Evolutionary conservation across 1,139 yeast genomes (phyloP), one percentile per base, ranked within the genome.

Genomic region (Yamadazyma atlantica): DNA sequence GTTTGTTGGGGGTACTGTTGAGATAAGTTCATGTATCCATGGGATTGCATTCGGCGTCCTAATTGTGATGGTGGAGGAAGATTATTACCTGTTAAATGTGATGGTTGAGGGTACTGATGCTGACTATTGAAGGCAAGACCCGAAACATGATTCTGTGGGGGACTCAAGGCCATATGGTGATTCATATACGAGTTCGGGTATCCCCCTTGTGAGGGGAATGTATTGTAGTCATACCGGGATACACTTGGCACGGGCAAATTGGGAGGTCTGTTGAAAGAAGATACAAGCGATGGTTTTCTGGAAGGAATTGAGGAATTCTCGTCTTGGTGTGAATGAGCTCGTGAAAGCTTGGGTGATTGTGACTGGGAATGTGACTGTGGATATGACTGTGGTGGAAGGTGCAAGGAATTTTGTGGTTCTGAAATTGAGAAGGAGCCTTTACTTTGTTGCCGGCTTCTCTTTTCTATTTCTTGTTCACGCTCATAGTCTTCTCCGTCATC

Each of bases 401-500:
- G 36, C n/a, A 22, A 16, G 7, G n/a, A 12, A 8, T 5, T n/a
- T 15, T 27, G 19, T 15, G 9, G 16, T 5, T 15, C 30, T 12
- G 30, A n/a, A 12, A 8, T 16, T 16, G 30, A 27, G 12, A 19
- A 19, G 9, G 22, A 19, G 8, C 19, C 30, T 16, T 9, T 15
- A 5, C 17, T 11, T 8, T 23, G 26, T 8, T 5, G 5, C 26
- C 12, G 11, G 11, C 30, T 13, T 4, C 19, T 19, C 22, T 19
- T 19, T 19, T 19, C 22, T 9, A 9, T 6, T 6, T 19, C 22
- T 9, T 19, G 15, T 29, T 13, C 29, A 9, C 15, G 16, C 11
- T n/a, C 29, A 25, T 16, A 32, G 19, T 15, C 23, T 26, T 10
- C 27, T 15, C 30, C 38, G 22, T 34, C 35, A 4, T 31, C 34